Conservation (phyloP, 495 filamentous ascomycete species). For the Penicillium lagena region DNA sequence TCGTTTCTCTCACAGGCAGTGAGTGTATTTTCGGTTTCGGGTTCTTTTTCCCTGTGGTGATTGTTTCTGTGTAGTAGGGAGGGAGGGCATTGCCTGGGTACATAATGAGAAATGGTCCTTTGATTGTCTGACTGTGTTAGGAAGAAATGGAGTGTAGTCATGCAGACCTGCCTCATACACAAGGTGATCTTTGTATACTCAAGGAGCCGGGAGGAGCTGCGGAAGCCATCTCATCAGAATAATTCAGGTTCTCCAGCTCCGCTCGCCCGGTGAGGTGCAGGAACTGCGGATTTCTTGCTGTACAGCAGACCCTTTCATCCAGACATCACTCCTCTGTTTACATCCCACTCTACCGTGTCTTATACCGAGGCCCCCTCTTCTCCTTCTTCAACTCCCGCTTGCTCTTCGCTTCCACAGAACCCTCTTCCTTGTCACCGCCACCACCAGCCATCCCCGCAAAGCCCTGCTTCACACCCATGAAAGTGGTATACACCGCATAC, state of each 20-base stretch:
- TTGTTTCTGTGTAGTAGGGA: too few relatives aligned
- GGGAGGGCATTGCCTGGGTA: neutral
- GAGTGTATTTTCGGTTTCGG: too few relatives aligned
- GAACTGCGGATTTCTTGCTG: neutral
- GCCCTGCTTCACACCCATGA: slow-evolving; percentile 58
- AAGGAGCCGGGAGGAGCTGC: too few relatives aligned
- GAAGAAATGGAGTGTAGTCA: too few relatives aligned
- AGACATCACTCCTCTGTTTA: neutral
- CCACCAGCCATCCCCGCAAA: slow-evolving; percentile 51
- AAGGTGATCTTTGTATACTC: too few relatives aligned
- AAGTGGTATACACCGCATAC: slow-evolving; percentile 59
- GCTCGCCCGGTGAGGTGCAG: too few relatives aligned
- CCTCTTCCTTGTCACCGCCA: slow-evolving; percentile 14
- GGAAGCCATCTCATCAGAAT: too few relatives aligned
- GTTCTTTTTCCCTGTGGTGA: too few relatives aligned
- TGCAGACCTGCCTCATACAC: too few relatives aligned
- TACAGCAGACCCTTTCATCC: neutral
- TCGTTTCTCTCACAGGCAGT: too few relatives aligned
- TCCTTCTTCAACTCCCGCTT: slow-evolving; percentile 60
- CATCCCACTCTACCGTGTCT: slow-evolving; percentile 25
- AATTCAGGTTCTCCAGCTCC: too few relatives aligned
- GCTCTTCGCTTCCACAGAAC: slow-evolving; percentile 32
- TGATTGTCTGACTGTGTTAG: neutral
- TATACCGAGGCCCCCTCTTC: slow-evolving; percentile 47
- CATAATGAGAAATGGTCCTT: slow-evolving; percentile 10